These are phyloP conservation scores for Globisporangium sylvaticum DNA, from an alignment of 352 stramenopile species.

Conservation along the genomic window DNA sequence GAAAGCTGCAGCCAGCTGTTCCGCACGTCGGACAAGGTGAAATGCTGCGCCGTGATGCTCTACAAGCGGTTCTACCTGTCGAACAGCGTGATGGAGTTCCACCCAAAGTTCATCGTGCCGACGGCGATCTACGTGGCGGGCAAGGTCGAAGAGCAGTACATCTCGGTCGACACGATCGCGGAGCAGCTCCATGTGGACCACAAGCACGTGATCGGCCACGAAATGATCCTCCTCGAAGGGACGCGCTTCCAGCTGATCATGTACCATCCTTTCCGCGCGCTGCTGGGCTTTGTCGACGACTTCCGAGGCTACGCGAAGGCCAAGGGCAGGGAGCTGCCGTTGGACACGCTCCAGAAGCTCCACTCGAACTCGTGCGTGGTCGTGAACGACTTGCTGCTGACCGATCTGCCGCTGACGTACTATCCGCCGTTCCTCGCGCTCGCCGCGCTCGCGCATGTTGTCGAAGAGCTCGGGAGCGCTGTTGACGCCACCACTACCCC, in stretches of 20 bases:
- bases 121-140: constrained; percentile 86
- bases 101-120: constrained; percentile 82
- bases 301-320: constrained; percentile 73
- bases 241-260: constrained; percentile 89
- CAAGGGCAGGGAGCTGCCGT: constrained; percentile 49
- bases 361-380: constrained; percentile 68
- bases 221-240: constrained; percentile 85
- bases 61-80: constrained; percentile 89
- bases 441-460: constrained; percentile 48
- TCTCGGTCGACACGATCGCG: constrained; percentile 80
- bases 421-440: constrained; percentile 74
- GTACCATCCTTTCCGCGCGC: constrained; percentile 82
- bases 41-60: constrained; percentile 78
- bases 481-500: constrained; percentile 21
- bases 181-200: constrained; percentile 82
- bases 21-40: constrained; percentile 85
- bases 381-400: constrained; percentile 77
- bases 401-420: constrained; percentile 57
- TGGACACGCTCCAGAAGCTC: constrained; percentile 71
- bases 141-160: constrained; percentile 90
- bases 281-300: constrained; percentile 82
- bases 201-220: constrained; percentile 82
- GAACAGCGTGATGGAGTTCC: constrained; percentile 88
- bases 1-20: constrained; percentile 85
- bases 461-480: constrained; percentile 41